These are phyloP conservation scores for Fusarium sp. DNA, from an alignment of 2,329 filamentous ascomycete species.

Conservation along the genomic window DNA sequence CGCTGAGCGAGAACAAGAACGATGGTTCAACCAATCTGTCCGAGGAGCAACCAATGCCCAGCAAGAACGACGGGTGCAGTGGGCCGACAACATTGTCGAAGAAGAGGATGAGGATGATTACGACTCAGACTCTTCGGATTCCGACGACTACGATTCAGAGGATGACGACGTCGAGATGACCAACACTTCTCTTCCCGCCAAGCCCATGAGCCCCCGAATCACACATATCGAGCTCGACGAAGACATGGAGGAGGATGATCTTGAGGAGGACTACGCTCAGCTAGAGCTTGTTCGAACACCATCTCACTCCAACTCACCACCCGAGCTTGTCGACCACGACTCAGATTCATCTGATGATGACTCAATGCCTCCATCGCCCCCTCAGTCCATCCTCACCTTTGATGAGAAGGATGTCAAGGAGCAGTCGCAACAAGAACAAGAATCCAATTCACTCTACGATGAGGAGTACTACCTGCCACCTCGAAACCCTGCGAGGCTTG, in stretches of 20 bases:
- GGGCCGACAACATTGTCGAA: constrained; percentile 80
- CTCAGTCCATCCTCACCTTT: constrained; percentile 67
- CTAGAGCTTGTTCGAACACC: constrained; percentile 75
- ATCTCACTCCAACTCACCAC: constrained; percentile 73
- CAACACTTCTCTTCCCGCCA: constrained; percentile 56
- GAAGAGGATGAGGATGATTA: constrained; percentile 79
- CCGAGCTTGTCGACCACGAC: constrained; percentile 75
- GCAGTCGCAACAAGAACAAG: constrained; percentile 52
- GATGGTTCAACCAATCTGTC: constrained; percentile 97
- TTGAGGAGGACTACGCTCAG: constrained; percentile 72
- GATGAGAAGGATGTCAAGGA: constrained; percentile 63
- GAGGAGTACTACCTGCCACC: constrained; percentile 65
- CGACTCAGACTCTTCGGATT: constrained; percentile 70
- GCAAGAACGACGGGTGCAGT: constrained; percentile 79
- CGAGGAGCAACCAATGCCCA: constrained; percentile 72
- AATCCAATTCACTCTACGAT: constrained; percentile 57
- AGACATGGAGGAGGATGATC: constrained; percentile 61
- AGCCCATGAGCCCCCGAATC: constrained; percentile 49
- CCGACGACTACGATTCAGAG: constrained; percentile 59
- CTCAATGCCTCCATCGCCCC: constrained; percentile 79
- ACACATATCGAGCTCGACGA: constrained; percentile 54
- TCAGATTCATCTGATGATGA: constrained; percentile 79
- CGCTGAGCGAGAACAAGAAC: constrained; percentile 94
- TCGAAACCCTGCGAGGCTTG: constrained; percentile 60
- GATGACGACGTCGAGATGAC: constrained; percentile 69